These are phyloP conservation scores for Aurinia saxatilis DNA, from an alignment of 345 rosid species.

Conservation along the genomic window DNA sequence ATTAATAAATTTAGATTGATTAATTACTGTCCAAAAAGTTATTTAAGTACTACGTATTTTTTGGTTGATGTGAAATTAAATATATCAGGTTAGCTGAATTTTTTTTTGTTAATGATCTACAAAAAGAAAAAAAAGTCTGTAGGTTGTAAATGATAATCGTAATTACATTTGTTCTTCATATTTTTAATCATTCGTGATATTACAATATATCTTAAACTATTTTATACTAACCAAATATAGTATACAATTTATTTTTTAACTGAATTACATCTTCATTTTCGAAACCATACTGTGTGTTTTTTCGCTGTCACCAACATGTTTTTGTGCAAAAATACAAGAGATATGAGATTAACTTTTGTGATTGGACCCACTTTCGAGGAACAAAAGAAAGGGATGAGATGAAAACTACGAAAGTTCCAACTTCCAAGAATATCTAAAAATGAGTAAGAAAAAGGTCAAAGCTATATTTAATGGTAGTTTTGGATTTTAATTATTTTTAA, in stretches of 20 bases:
- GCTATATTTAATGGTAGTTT: conserved; percentile 21
- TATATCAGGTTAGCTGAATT: neutral
- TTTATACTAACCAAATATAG: no score
- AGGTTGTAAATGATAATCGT: no score
- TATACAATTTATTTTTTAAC: no score
- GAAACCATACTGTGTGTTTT: neutral
- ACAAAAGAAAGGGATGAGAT: conserved; percentile 19
- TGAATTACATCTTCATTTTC: no score
- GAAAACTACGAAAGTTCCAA: conserved; percentile 25
- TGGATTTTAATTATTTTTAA: conserved; percentile 9
- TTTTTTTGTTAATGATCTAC: neutral
- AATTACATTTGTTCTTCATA: no score
- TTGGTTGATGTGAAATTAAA: neutral
- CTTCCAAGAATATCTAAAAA: conserved; percentile 21
- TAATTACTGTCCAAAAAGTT: no score
- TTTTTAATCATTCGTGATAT: no score
- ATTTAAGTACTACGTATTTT: no score
- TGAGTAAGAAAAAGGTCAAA: conserved; percentile 19
- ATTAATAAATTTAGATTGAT: no score
- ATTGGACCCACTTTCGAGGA: conserved; percentile 18
- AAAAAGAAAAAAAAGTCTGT: neutral
- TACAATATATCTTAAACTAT: no score
- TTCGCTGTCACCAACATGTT: neutral
- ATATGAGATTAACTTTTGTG: conserved; percentile 1
- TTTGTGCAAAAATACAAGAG: neutral